Evolutionary conservation across 2,329 filamentous ascomycete species (phyloP).

Genomic region (Aspergillus piperis): DNA sequence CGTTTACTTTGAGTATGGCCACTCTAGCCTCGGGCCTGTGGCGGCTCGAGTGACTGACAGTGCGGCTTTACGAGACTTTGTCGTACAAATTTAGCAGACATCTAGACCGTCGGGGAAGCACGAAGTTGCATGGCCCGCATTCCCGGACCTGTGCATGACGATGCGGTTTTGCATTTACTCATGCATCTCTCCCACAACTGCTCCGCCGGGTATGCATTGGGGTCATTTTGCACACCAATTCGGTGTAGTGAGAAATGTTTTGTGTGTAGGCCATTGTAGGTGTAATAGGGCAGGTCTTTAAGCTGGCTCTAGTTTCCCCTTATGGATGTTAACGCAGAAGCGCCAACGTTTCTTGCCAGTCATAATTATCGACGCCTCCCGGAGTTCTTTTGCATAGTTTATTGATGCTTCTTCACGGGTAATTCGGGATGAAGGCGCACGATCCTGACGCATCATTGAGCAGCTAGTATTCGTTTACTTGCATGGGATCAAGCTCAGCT

Average conservation of each 20-base stretch:
- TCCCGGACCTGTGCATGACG: slow-evolving; percentile 11
- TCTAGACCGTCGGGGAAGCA: slow-evolving; percentile 5
- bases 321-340: not conserved
- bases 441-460: slow-evolving; percentile 12
- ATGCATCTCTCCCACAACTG: slow-evolving; percentile 9
- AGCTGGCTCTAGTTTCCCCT: not conserved
- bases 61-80: not conserved
- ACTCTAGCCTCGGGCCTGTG: too few species aligned
- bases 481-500: not conserved
- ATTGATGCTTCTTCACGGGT: not conserved
- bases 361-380: too few species aligned
- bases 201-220: slow-evolving; percentile 1
- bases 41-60: not conserved
- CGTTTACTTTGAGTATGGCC: not conserved
- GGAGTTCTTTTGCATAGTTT: not conserved
- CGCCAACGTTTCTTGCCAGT: too few species aligned
- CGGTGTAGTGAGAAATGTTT: not conserved
- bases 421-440: slow-evolving; percentile 9
- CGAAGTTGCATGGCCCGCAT: slow-evolving; percentile 12
- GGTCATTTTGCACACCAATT: not conserved
- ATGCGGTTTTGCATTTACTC: slow-evolving; percentile 12
- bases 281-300: not conserved
- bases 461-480: not conserved
- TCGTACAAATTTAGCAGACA: not conserved
- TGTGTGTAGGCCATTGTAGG: not conserved